Evolutionary conservation across 2,329 filamentous ascomycete species (phyloP).

Genomic region (Penicillium crustosum): DNA sequence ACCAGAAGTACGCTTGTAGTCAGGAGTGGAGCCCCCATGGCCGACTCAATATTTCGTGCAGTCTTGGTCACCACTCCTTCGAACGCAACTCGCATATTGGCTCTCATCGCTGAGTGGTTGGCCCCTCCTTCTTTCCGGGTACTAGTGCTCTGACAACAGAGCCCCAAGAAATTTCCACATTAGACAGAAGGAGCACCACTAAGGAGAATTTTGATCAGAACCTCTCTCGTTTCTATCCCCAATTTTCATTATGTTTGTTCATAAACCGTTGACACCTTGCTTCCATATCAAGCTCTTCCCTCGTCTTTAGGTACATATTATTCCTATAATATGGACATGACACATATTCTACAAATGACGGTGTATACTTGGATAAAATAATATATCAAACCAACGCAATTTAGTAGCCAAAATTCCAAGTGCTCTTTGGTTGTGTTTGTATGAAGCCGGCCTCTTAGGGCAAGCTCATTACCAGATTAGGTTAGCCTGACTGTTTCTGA

Average conservation of each 20-base stretch:
- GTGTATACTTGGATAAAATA: fast-evolving
- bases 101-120: slow-evolving; percentile 38
- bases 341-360: neutral
- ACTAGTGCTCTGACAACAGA: neutral
- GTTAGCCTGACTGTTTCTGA: slow-evolving; percentile 16
- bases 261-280: neutral
- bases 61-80: slow-evolving; percentile 72
- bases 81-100: slow-evolving; percentile 74
- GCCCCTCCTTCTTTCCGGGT: neutral
- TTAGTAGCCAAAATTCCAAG: neutral
- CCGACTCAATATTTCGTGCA: slow-evolving; percentile 69
- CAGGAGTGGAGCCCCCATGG: no score
- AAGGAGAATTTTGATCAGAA: neutral
- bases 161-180: neutral
- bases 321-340: neutral
- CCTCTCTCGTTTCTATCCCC: neutral
- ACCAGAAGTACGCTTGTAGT: slow-evolving; percentile 51
- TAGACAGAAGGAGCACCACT: neutral
- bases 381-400: neutral
- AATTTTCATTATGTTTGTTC: neutral
- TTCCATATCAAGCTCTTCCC: neutral
- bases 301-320: neutral
- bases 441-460: neutral
- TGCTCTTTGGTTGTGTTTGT: neutral
- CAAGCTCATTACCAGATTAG: slow-evolving; percentile 18